Percentiles rank a stretch among this genome's conserved stretches.
phyloP scores from a whole-genome alignment of 2,329 filamentous ascomycete species.

The Chaetomium strumarium region DNA sequence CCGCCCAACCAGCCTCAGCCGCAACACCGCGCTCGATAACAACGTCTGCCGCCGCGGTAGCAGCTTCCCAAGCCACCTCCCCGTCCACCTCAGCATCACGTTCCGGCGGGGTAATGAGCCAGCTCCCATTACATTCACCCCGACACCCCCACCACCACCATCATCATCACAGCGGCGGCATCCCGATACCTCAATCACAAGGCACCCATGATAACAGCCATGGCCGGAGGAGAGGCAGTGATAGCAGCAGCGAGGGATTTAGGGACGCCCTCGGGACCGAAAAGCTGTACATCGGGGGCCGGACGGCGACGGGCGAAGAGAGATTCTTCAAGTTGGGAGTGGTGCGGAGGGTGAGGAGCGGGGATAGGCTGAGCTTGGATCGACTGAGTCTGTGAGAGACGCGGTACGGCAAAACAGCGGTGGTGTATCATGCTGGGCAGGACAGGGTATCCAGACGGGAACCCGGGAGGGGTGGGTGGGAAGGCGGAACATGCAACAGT shows the following conservation, averaged over 20 bases:
- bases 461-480: too few relatives aligned
- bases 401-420: background rate
- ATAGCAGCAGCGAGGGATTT: conserved; percentile 71
- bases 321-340: conserved; percentile 77
- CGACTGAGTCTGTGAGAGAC: conserved; percentile 62
- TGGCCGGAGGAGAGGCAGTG: conserved; percentile 59
- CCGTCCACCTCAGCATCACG: conserved; percentile 13
- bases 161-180: conserved; percentile 24
- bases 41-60: conserved; percentile 5
- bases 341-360: conserved; percentile 64
- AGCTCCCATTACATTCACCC: conserved; percentile 28
- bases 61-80: conserved; percentile 13
- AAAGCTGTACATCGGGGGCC: conserved; percentile 76
- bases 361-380: conserved; percentile 69
- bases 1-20: conserved; percentile 12
- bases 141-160: conserved; percentile 25
- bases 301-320: conserved; percentile 71
- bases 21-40: conserved; percentile 19
- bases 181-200: conserved; percentile 35
- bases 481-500: background rate
- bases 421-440: too few relatives aligned
- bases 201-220: conserved; percentile 1
- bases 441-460: too few relatives aligned
- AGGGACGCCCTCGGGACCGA: conserved; percentile 65
- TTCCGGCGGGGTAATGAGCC: conserved; percentile 25